Conservation (phyloP, 2,329 filamentous ascomycete species). For the Neofusicoccum cordaticola region DNA sequence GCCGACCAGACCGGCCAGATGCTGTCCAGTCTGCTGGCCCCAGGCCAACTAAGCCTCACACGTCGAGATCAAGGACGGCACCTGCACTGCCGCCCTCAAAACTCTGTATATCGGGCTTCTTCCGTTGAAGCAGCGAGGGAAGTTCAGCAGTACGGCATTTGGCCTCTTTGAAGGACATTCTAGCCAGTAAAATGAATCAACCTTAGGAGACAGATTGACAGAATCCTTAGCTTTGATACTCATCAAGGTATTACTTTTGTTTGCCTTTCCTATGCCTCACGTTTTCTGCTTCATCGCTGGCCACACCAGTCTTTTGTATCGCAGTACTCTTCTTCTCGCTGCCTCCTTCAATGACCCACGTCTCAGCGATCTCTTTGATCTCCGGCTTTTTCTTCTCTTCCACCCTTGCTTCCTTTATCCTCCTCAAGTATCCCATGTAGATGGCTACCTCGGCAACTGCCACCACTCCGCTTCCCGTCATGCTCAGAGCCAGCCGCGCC, state of each 20-base stretch:
- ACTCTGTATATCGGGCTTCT: too few species aligned
- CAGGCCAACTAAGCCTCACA: too few species aligned
- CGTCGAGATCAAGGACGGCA: too few species aligned
- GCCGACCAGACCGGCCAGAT: too few species aligned
- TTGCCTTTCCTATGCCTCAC: neutral
- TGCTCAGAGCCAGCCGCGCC: slow-evolving; percentile 65
- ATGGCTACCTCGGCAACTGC: slow-evolving; percentile 75
- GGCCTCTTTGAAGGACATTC: too few species aligned
- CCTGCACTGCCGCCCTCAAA: too few species aligned
- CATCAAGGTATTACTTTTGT: neutral
- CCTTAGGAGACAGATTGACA: neutral
- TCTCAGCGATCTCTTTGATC: slow-evolving; percentile 66
- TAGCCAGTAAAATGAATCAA: too few species aligned
- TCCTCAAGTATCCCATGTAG: slow-evolving; percentile 71
- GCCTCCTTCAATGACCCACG: slow-evolving; percentile 57
- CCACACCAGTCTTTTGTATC: neutral
- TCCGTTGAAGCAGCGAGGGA: too few species aligned
- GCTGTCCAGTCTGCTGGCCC: too few species aligned
- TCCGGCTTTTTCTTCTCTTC: slow-evolving; percentile 61
- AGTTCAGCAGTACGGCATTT: too few species aligned
- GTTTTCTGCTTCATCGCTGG: neutral
- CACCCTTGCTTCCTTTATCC: slow-evolving; percentile 65
- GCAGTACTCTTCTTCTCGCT: neutral
- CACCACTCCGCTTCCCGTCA: slow-evolving; percentile 67
- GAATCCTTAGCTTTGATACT: neutral